Evolutionary conservation across 352 stramenopile genomes (phyloP), one percentile per base, ranked within the genome.

Genomic region (Nothophytophthora sp.): DNA sequence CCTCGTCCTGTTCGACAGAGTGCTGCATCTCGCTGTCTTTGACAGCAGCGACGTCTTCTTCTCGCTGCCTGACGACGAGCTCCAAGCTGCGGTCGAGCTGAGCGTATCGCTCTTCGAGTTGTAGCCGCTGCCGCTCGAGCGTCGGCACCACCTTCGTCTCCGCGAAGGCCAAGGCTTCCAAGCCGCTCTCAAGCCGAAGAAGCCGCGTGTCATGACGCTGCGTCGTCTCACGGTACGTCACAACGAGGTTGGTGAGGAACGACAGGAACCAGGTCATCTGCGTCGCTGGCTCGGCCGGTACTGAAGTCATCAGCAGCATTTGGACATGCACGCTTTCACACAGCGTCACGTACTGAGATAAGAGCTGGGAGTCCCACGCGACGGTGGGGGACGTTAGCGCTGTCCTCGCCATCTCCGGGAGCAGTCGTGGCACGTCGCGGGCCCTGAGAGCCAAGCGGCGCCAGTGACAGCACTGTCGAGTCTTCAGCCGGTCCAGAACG

Each of bases 191-290:
- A n/a, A 63, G 46, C 4, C 46, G 46, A 0, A n/a, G 11, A 8
- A 60, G n/a, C 19, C 45, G 50, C 25, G 44, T n/a, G 25, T 39
- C 27, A 11, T 22, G 59, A 7, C 16, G 33, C 4, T 34, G 2
- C 2, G 51, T 10, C 19, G 30, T 54, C 3, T 18, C 10, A 4
- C 10, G 29, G 44, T 55, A 67, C 19, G 24, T 33, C n/a, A 48
- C 28, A 0, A 37, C 29, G 5, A 57, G 15, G 27, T 73, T 69
- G 0, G 46, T n/a, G 30, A 66, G 47, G 8, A 73, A 73, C 4
- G 63, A 69, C 7, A 70, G 15, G 5, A 60, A 60, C 28, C 60
- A 67, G 19, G 60, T 28, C 10, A 70, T 20, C 18, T 67, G 52
- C 25, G 52, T 54, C 5, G 16, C 4, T 44, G 53, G 35, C n/a